A percentile compares a stretch with the other conserved stretches of the same genome.
Conservation (phyloP, 345 rosid species). For the Acer campestre region DNA sequence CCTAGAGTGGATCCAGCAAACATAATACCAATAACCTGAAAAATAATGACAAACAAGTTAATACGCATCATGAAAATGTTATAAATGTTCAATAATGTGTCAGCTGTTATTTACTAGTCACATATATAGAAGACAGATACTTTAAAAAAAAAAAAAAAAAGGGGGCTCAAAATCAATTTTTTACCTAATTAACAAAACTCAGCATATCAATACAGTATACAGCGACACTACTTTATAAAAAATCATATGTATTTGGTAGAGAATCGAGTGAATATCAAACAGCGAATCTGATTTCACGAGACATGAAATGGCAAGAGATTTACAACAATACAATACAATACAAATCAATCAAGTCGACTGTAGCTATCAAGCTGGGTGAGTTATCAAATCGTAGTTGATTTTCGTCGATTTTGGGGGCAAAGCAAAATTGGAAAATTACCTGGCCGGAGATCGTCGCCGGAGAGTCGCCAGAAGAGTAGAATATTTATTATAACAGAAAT, state of each 20-base stretch:
- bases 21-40: conserved; percentile 46
- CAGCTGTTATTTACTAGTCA: not conserved
- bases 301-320: not conserved
- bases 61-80: not conserved
- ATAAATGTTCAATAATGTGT: not conserved
- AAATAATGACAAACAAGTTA: not conserved
- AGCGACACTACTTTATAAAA: not conserved
- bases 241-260: not conserved
- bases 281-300: not conserved
- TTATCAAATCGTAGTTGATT: not conserved
- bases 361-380: not conserved
- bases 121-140: not conserved
- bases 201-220: not conserved
- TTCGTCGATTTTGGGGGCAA: not conserved
- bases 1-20: conserved; percentile 32
- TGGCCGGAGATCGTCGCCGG: conserved; percentile 21
- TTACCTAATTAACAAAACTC: not conserved
- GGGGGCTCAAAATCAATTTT: not conserved
- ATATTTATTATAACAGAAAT: not conserved
- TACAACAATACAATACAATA: not conserved
- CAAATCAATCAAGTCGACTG: not conserved
- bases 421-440: conserved; percentile 26
- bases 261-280: conserved; percentile 1
- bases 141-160: not conserved
- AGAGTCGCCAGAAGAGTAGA: conserved; percentile 4